Evolutionary conservation across 31 red algal genomes (phyloP).

Genomic region (Asparagopsis taxiformis): DNA sequence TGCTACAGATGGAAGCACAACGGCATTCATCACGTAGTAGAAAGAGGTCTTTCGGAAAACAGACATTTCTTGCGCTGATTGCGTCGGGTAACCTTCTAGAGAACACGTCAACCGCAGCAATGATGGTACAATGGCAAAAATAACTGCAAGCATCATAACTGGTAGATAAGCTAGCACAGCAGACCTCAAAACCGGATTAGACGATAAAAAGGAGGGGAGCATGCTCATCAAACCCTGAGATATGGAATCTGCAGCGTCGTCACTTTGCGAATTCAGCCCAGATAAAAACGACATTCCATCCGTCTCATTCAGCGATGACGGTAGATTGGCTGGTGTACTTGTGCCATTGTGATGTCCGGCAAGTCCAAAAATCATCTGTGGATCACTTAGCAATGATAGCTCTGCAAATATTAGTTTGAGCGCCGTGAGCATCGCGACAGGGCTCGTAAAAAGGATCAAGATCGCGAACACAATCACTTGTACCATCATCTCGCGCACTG

Average conservation of each 20-base stretch:
- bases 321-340: conserved; percentile 8
- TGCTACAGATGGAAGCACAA: conserved; percentile 91
- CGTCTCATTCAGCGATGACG: conserved; percentile 23
- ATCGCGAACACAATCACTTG: conserved; percentile 69
- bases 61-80: conserved; percentile 86
- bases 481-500: conserved; percentile 68
- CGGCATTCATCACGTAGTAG: conserved; percentile 95
- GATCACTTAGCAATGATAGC: conserved; percentile 41
- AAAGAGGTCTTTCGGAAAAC: conserved; percentile 95
- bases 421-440: conserved; percentile 85
- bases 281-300: conserved; percentile 43
- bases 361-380: conserved; percentile 30
- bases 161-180: conserved; percentile 87
- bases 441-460: conserved; percentile 82
- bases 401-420: conserved; percentile 67
- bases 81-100: conserved; percentile 82
- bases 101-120: conserved; percentile 66
- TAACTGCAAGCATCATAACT: conserved; percentile 68
- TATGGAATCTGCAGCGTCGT: conserved; percentile 46
- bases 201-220: conserved; percentile 54
- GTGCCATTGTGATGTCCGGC: conserved; percentile 29
- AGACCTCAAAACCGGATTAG: conserved; percentile 48
- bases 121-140: conserved; percentile 80
- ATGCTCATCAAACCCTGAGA: conserved; percentile 53
- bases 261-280: conserved; percentile 40